Evolutionary conservation across 768 basidiomycete genomes (phyloP), one percentile per base, ranked within the genome.

Genomic region (Suillus placidus): DNA sequence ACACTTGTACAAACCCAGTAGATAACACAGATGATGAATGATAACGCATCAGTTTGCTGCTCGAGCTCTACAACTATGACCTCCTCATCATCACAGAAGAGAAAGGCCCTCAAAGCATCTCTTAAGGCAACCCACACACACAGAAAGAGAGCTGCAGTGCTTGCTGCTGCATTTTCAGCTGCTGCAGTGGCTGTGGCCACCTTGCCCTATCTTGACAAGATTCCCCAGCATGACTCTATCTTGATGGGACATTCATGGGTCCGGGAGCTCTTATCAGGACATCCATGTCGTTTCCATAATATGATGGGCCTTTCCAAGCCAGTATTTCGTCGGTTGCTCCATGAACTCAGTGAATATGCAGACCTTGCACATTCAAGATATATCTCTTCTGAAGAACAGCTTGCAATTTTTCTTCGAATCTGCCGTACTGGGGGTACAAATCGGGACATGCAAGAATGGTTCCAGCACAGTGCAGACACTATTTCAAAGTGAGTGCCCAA

Each of bases 401-500:
- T 58, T 7, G 34, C 57, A 7, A 58, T 58, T 58, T 58, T 58
- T 34, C 57, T 58, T 42, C 35, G 16, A 23, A 35, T 35, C 40
- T 35, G 35, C n/a, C 9, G 18, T 30, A 58, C 57, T 38, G 35
- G 35, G 12, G 6, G 35, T 13, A 58, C 18, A 38, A 42, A 43
- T 60, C n/a, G 6, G 38, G 38, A 60, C 37, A 34, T 60, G 23
- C n/a, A 23, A 37, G 58, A 60, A 43, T 6, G 16, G 26, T 60
- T 60, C 10, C 58, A 60, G 18, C 23, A 32, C 8, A 60, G 58
- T 26, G 32, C 38, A 40, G 58, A 42, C n/a, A 60, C 58, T 40
- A 60, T 60, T 26, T 60, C 38, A 60, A 60, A 60, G 58, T 60
- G 16, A 43, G 43, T 43, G 43, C 43, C 43, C 20, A 43, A 40